Evolutionary conservation across 2,329 filamentous ascomycete genomes (phyloP).

Genomic region (Fusarium pilosicola): DNA sequence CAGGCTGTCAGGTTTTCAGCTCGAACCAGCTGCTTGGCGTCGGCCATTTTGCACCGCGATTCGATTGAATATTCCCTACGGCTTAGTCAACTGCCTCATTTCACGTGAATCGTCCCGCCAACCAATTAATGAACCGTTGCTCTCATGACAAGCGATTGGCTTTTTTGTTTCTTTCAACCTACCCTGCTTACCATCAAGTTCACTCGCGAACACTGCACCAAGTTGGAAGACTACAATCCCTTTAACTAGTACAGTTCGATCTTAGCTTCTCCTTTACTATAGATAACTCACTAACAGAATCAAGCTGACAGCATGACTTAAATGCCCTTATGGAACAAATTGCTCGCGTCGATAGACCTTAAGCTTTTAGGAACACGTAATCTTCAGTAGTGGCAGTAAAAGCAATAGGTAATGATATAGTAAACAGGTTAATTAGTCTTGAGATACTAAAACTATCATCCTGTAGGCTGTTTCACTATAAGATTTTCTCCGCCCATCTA

Average conservation of each 20-base stretch:
- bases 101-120: accelerated
- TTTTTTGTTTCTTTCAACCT: not conserved
- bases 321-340: too few relatives aligned
- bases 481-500: not conserved
- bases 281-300: not conserved
- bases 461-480: not conserved
- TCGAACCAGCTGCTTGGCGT: not conserved
- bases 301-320: not conserved
- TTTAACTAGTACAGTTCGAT: not conserved
- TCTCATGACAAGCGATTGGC: not conserved
- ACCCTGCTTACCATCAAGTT: not conserved
- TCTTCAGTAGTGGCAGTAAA: too few relatives aligned
- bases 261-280: not conserved
- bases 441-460: not conserved
- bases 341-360: too few relatives aligned
- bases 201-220: not conserved
- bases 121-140: accelerated
- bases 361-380: too few relatives aligned
- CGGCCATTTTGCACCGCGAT: accelerated
- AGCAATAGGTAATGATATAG: not conserved
- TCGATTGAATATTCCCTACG: not conserved
- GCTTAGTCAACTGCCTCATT: not conserved
- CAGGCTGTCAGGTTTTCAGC: not conserved
- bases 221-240: accelerated
- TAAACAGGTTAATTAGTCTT: not conserved